phyloP scores from a whole-genome alignment of 2,329 filamentous ascomycete genomes.

The Stachybotrys echinatus region DNA sequence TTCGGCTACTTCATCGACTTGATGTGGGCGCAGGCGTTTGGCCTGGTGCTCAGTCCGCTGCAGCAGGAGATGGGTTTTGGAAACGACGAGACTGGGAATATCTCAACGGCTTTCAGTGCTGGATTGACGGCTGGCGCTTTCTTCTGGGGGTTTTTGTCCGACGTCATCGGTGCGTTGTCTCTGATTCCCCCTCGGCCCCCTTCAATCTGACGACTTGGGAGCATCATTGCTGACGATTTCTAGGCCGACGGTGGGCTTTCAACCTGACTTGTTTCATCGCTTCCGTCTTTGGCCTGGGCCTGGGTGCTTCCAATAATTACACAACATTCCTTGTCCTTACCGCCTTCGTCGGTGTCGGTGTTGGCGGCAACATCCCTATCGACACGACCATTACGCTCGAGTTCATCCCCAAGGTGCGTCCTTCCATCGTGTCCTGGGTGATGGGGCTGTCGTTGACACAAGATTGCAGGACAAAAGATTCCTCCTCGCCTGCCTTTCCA shows the following conservation, averaged over 20 bases:
- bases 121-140: slow-evolving; percentile 51
- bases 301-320: slow-evolving; percentile 45
- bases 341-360: slow-evolving; percentile 47
- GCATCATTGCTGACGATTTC: neutral
- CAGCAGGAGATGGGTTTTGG: slow-evolving; percentile 52
- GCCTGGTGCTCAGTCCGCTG: slow-evolving; percentile 46
- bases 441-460: neutral
- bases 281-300: slow-evolving; percentile 45
- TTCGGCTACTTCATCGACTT: slow-evolving; percentile 52
- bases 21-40: slow-evolving; percentile 54
- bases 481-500: slow-evolving; percentile 44
- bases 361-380: slow-evolving; percentile 50
- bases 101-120: slow-evolving; percentile 49
- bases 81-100: slow-evolving; percentile 30
- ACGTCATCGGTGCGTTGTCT: slow-evolving; percentile 32
- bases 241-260: slow-evolving; percentile 49
- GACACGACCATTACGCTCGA: slow-evolving; percentile 51
- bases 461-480: slow-evolving; percentile 35
- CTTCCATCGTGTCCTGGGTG: accelerated
- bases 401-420: slow-evolving; percentile 40
- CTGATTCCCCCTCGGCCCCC: neutral
- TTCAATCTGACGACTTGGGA: neutral
- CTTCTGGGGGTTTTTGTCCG: slow-evolving; percentile 49
- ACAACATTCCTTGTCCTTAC: slow-evolving; percentile 46
- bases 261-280: slow-evolving; percentile 52